Base-by-base conservation (phyloP, 2,329 filamentous ascomycete genomes). In the Phialemoniopsis sp. region DNA sequence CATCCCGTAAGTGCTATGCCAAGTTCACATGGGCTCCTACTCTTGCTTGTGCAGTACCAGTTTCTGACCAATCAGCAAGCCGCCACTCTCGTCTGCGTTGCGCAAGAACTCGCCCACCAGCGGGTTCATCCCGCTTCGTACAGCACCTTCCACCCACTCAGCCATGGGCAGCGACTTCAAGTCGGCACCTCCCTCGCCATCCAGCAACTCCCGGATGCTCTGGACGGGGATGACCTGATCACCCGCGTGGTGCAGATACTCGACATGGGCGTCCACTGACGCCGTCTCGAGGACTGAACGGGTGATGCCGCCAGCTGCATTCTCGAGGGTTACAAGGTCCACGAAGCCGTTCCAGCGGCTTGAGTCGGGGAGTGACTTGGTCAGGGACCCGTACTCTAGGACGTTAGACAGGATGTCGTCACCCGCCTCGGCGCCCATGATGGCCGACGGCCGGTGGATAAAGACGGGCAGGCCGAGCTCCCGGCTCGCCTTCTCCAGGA, bases 391-490 rank as follows among this genome's bases (percentile, higher is more conserved):
- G 8, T 33, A 40, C 21, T 26, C 26, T 4, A 43, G 15, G 9
- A 52, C 18, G 33, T 47, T 50, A 14, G 34, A 31, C 36, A 50
- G 45, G 10, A 50, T 16, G 28, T 50, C 49, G 8, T 44, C 31
- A 14, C 29, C 26, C 5, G 45, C 40, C 17, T 38, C 43, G 14
- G 34, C 19, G 8, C 47, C 45, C 10, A 36, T 33, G 38, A 52
- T 41, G 39, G 39, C 40, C 1, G 41, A 41, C 8, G 55, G 50
- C 16, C 60, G 52, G 40, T 63, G 57, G 16, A 64, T 53, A 3
- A 31, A 42, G 1, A 60, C 47, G 1, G 49, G 49, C 9, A 58
- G 17, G 2, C 45, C 47, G 2, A 39, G 32, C 5, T 36, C 18
- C 8, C 34, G 18, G 5, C 34, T 16, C 5, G 43, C 42, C 4